phyloP scores from a whole-genome alignment of 2,329 filamentous ascomycete genomes.

The Fusarium illudens region DNA sequence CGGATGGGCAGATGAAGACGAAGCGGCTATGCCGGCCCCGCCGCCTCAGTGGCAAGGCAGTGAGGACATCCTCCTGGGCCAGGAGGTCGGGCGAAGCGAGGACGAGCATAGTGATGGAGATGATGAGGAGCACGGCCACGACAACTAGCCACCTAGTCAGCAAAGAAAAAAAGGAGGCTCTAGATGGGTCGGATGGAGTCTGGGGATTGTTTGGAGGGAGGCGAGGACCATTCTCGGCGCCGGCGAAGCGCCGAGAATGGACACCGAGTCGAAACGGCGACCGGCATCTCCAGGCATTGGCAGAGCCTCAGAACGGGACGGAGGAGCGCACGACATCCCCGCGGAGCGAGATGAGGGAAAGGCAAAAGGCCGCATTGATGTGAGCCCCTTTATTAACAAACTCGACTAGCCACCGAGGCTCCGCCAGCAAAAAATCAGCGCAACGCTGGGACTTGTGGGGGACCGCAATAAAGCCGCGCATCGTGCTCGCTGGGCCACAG shows the following conservation, averaged over 20 bases:
- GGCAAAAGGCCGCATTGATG: slow-evolving; percentile 17
- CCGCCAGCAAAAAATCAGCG: slow-evolving; percentile 34
- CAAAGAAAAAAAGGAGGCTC: slow-evolving; percentile 35
- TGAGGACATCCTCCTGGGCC: slow-evolving; percentile 67
- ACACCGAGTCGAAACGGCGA: slow-evolving; percentile 31
- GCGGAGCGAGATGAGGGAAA: slow-evolving; percentile 32
- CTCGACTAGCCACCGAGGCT: slow-evolving; percentile 18
- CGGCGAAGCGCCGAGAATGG: slow-evolving; percentile 45
- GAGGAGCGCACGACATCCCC: slow-evolving; percentile 8
- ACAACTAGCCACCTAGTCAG: slow-evolving; percentile 36
- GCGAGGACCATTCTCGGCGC: slow-evolving; percentile 34
- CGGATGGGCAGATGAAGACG: slow-evolving; percentile 74
- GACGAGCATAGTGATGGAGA: slow-evolving; percentile 40
- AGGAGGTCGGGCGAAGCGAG: slow-evolving; percentile 53
- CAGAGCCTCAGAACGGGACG: slow-evolving; percentile 29
- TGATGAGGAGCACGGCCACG: slow-evolving; percentile 30
- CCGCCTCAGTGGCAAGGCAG: slow-evolving; percentile 75
- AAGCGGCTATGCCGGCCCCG: slow-evolving; percentile 65
- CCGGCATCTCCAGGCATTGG: slow-evolving; percentile 18
- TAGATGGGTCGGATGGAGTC: slow-evolving; percentile 27
- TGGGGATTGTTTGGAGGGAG: slow-evolving; percentile 27
- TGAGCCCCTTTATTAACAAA: slow-evolving; percentile 36
- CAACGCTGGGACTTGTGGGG: slow-evolving; percentile 29
- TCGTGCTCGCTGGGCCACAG: slow-evolving; percentile 38
- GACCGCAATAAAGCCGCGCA: slow-evolving; percentile 36